Evolutionary conservation across 2,329 filamentous ascomycete genomes (phyloP), one percentile per base, ranked within the genome.

Genomic region (Tolypocladium nubicola): DNA sequence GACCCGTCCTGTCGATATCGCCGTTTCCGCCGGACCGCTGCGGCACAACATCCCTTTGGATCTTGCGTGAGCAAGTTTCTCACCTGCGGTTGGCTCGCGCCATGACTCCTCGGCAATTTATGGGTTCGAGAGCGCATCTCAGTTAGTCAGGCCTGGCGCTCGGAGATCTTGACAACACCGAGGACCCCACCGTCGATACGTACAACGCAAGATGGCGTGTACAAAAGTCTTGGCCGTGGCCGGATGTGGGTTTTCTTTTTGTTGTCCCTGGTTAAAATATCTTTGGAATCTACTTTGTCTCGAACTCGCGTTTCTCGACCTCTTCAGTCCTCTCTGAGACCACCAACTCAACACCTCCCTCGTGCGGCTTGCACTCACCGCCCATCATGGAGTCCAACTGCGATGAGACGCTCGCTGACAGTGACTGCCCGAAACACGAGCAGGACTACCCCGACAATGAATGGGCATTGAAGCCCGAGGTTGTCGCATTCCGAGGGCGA

Each of bases 391-490:
- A 64, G 54, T 68, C 67, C 10, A 65, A 67, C 40, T 59, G 60
- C 38, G 61, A 60, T 41, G 63, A 62, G 52, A 64, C 65, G 0
- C 62, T 63, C 53, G 66, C 66, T 8, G 58, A 58, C 64, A 62
- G 55, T 60, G 65, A 47, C 56, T 55, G 6, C 33, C 62, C 61
- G 4, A 58, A 59, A 23, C 40, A 60, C 2, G 53, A 60, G 10
- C 52, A 26, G 16, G 40, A 55, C 2, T 54, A 57, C 2, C 57
- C 61, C 52, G 62, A 66, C 30, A 43, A 53, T 11, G 70, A 77
- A 55, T 82, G 79, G 79, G 61, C 67, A 8, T 63, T 83, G 61
- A 78, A 80, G 66, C 68, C 74, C 16, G 75, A 77, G 61, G 68
- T 83, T 33, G 72, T 76, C 50, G 70, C 71, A 4, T 70, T 73